Base-by-base conservation (phyloP, 2,329 filamentous ascomycete species). In the Fusarium subtropicale region DNA sequence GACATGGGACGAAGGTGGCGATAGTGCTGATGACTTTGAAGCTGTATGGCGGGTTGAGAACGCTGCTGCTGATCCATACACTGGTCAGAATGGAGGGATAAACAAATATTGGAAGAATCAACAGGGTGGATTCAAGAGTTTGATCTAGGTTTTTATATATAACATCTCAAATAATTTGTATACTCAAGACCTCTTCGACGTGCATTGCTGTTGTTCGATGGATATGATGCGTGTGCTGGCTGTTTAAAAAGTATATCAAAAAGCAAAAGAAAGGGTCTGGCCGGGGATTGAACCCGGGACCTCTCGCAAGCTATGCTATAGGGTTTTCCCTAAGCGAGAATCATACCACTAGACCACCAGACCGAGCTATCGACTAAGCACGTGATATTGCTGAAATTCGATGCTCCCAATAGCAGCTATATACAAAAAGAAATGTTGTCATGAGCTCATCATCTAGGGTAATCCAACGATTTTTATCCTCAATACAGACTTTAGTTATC, bases 271-370 rank as follows among this genome's bases (percentile, higher is more conserved):
- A 64, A 72, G 79, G 79, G 79, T 79, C 79, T 80, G 79, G 78
- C 80, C 80, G 80, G 78, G 80, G 79, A 81, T 81, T 79, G 80
- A 81, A 81, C 80, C 79, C 79, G 79, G 79, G 80, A 81, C 80
- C 80, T 81, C 79, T 80, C 79, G 79, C 80, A 81, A 74, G 68
- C 69, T 60, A 34, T 68, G 76, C 77, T 76, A 41, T 71, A 76
- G 78, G 78, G 77, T 80, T 69, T 71, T 77, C 87, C 87, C 87
- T 89, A 89, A 89, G 87, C 87, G 86, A 88, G 87, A 88, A 89
- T 88, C 86, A 89, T 89, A 89, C 87, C 87, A 85, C 87, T 88
- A 88, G 86, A 87, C 86, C 85, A 87, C 78, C 80, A 81, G 80
- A 81, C 80, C 81, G 15, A 2, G 1, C 0, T 6, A 30, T 8